Conservation (phyloP, 768 basidiomycete species). For the Psilocybe cubensis region DNA sequence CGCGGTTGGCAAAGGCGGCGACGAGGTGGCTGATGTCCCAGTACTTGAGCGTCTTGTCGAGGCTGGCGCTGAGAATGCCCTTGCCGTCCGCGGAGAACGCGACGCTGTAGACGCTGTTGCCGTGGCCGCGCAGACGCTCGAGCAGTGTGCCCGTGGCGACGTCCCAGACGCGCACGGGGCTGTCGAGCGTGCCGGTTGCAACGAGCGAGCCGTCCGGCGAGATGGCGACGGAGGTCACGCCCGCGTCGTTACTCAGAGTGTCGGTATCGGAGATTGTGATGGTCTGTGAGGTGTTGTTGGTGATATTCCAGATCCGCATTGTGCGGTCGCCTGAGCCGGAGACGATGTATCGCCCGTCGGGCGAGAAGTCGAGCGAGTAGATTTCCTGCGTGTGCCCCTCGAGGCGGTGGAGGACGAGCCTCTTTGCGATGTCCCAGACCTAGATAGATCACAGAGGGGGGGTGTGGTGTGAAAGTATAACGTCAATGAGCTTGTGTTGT, state of each 20-base stretch:
- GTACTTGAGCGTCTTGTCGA: slow-evolving; percentile 85
- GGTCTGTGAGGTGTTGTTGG: slow-evolving; percentile 34
- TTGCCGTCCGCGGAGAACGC: slow-evolving; percentile 93
- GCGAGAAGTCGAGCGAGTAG: slow-evolving; percentile 90
- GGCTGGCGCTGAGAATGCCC: slow-evolving; percentile 86
- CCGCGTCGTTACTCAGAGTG: slow-evolving; percentile 47
- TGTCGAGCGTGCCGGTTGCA: slow-evolving; percentile 72
- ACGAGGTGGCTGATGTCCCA: slow-evolving; percentile 84
- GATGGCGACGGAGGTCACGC: slow-evolving; percentile 81
- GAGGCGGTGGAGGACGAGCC: slow-evolving; percentile 72
- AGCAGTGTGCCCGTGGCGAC: slow-evolving; percentile 68
- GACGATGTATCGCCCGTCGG: slow-evolving; percentile 82
- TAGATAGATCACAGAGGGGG: slow-evolving; percentile 26
- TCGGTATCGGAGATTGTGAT: slow-evolving; percentile 53
- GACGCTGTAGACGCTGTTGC: slow-evolving; percentile 85
- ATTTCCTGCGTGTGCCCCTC: slow-evolving; percentile 91
- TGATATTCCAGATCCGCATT: slow-evolving; percentile 50
- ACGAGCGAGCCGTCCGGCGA: slow-evolving; percentile 74
- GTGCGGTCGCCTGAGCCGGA: slow-evolving; percentile 83
- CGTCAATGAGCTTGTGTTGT: not conserved
- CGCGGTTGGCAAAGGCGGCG: slow-evolving; percentile 32
- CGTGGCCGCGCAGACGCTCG: slow-evolving; percentile 77
- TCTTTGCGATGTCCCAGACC: slow-evolving; percentile 90
- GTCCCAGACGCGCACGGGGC: slow-evolving; percentile 82
- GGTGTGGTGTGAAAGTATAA: not conserved